Conservation (phyloP, 768 basidiomycete species). For the Solioccasus polychromus region DNA sequence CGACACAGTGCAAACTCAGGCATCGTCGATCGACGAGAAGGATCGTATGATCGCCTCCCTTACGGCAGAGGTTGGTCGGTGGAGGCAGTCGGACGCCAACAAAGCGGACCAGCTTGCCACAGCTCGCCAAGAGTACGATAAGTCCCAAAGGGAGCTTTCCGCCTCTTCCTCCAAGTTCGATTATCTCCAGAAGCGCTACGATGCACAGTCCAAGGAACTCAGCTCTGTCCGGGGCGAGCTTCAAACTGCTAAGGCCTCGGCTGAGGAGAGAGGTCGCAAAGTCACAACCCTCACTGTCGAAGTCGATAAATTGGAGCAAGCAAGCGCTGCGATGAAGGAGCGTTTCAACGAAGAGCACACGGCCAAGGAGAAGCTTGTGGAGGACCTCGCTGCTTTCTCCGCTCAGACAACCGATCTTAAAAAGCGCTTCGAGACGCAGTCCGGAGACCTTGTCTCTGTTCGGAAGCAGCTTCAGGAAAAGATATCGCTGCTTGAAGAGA, state of each 20-base stretch:
- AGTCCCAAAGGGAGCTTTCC: background rate
- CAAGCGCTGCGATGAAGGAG: background rate
- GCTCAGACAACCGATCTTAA: background rate
- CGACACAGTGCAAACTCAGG: background rate
- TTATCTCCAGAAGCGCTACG: background rate
- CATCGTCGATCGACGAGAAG: background rate
- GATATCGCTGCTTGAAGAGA: conserved; percentile 1
- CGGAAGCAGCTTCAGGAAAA: background rate
- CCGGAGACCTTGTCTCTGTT: background rate
- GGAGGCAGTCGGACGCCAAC: background rate
- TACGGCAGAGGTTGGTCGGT: background rate
- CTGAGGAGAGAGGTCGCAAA: background rate
- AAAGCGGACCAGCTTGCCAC: background rate
- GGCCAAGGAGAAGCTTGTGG: background rate
- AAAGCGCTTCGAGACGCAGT: background rate
- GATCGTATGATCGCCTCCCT: background rate
- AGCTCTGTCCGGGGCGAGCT: background rate
- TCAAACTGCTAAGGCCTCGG: background rate
- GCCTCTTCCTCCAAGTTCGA: background rate
- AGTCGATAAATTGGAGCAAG: background rate
- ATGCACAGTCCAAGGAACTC: background rate
- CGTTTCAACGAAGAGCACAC: background rate
- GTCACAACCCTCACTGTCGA: background rate
- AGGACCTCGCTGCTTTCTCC: background rate
- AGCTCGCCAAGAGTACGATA: background rate